These are phyloP conservation scores for Nepenthes gracilis DNA, from an alignment of 148 eudicot species.

Conservation along the genomic window DNA sequence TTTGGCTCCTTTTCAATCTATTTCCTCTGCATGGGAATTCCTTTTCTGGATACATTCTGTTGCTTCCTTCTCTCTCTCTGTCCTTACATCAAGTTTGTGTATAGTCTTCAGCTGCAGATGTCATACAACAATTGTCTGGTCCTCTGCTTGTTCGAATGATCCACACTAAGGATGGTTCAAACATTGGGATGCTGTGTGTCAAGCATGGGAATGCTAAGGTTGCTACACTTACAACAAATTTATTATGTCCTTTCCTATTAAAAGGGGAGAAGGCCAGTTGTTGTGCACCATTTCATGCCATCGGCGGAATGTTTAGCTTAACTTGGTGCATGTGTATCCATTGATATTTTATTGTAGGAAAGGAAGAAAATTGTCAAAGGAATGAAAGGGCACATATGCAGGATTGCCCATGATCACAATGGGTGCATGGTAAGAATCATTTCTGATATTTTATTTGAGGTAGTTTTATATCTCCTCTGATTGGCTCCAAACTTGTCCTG, in stretches of 20 bases:
- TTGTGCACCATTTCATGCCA: too few species aligned
- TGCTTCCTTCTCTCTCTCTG: background rate
- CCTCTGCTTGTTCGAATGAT: conserved; percentile 74
- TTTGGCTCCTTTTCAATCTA: background rate
- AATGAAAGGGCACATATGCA: conserved; percentile 60
- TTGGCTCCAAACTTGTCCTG: too few species aligned
- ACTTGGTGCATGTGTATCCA: background rate
- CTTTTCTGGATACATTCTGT: background rate
- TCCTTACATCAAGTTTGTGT: conserved; percentile 21
- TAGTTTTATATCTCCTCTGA: background rate
- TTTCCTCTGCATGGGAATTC: background rate
- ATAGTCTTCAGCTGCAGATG: conserved; percentile 73
- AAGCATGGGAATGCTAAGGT: conserved; percentile 96
- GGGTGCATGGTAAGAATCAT: conserved; percentile 61
- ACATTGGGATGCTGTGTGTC: conserved; percentile 67
- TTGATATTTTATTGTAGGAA: conserved; percentile 27
- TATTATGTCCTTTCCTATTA: background rate
- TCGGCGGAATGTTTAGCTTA: background rate
- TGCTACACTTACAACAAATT: conserved; percentile 1
- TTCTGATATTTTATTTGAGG: background rate
- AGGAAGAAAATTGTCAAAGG: conserved; percentile 85
- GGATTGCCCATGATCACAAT: conserved; percentile 53
- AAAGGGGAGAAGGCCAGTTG: background rate
- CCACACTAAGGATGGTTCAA: conserved; percentile 79
- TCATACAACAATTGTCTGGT: conserved; percentile 64